Conservation (phyloP, 2,329 filamentous ascomycete species). For the Kalmusia sp. region DNA sequence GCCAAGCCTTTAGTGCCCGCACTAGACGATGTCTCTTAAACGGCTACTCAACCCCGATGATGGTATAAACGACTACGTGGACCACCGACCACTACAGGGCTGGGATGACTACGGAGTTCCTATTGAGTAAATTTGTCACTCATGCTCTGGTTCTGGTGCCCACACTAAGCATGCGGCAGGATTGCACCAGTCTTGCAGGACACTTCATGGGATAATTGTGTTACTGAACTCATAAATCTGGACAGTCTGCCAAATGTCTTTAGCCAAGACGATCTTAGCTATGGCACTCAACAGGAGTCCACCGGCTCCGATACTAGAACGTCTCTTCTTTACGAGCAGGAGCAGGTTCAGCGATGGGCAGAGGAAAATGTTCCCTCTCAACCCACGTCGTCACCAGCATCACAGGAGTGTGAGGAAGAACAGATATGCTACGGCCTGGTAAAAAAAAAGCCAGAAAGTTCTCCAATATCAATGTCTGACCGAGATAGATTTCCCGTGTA, state of each 20-base stretch:
- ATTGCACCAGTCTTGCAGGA: constrained; percentile 14
- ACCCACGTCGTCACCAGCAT: neutral
- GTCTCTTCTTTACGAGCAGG: constrained; percentile 15
- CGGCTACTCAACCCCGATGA: constrained; percentile 31
- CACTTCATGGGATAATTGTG: constrained; percentile 21
- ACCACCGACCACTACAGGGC: constrained; percentile 7
- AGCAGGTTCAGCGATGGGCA: constrained; percentile 27
- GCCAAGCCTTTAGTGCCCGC: constrained; percentile 18
- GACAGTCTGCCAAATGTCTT: neutral
- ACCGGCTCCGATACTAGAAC: neutral
- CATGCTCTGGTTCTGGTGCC: neutral
- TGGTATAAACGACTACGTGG: neutral
- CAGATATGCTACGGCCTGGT: constrained; percentile 35
- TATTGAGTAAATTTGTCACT: constrained; percentile 16
- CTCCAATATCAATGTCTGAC: neutral
- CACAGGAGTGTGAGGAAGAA: constrained; percentile 4
- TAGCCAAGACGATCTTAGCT: neutral
- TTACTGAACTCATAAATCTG: constrained; percentile 17
- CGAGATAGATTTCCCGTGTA: constrained; percentile 21
- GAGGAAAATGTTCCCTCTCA: constrained; percentile 8
- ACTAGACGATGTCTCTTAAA: constrained; percentile 27
- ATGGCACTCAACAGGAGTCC: constrained; percentile 1
- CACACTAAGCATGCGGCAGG: constrained; percentile 6
- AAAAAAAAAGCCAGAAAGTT: no score
- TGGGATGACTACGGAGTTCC: constrained; percentile 15